A percentile compares a stretch with the other conserved stretches of the same genome.
phyloP scores from a whole-genome alignment of 768 basidiomycete genomes.

The Russula sp. region DNA sequence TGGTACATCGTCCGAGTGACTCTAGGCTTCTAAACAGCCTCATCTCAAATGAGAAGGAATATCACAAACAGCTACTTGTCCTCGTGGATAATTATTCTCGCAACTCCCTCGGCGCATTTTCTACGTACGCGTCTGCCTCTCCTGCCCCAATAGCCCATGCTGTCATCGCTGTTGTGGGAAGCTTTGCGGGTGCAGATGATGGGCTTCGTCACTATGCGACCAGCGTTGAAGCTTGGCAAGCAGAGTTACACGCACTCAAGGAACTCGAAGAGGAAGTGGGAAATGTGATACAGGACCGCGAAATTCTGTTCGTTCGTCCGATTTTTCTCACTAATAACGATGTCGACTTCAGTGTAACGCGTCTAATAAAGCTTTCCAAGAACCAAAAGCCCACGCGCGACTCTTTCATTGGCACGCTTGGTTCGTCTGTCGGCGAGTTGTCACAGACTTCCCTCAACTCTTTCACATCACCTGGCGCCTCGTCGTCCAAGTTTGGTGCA shows the following conservation, averaged over 20 bases:
- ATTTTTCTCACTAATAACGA: neutral
- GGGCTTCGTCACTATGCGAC: slow-evolving; percentile 56
- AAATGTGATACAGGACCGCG: slow-evolving; percentile 65
- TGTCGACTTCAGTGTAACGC: slow-evolving; percentile 50
- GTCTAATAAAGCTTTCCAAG: slow-evolving; percentile 74
- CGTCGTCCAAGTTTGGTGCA: slow-evolving; percentile 44
- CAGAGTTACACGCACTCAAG: slow-evolving; percentile 53
- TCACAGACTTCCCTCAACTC: slow-evolving; percentile 21
- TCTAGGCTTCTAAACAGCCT: slow-evolving; percentile 66
- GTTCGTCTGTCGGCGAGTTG: slow-evolving; percentile 38
- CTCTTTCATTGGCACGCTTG: slow-evolving; percentile 35
- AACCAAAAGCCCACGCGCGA: slow-evolving; percentile 40
- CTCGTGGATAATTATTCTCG: slow-evolving; percentile 52
- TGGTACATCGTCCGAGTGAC: slow-evolving; percentile 72
- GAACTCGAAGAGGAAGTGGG: slow-evolving; percentile 67
- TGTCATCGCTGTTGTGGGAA: slow-evolving; percentile 48
- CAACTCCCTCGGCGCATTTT: slow-evolving; percentile 56
- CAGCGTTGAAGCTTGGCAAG: slow-evolving; percentile 61
- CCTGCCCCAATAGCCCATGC: slow-evolving; percentile 48
- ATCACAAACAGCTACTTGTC: slow-evolving; percentile 51
- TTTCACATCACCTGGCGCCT: slow-evolving; percentile 8
- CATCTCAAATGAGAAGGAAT: slow-evolving; percentile 64
- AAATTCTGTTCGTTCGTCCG: slow-evolving; percentile 58
- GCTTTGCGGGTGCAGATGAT: slow-evolving; percentile 59
- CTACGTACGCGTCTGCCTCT: slow-evolving; percentile 68